A percentile compares a stretch with the other conserved stretches of the same genome.
phyloP scores from a whole-genome alignment of 768 basidiomycete genomes.

The Auricularia sp. region DNA sequence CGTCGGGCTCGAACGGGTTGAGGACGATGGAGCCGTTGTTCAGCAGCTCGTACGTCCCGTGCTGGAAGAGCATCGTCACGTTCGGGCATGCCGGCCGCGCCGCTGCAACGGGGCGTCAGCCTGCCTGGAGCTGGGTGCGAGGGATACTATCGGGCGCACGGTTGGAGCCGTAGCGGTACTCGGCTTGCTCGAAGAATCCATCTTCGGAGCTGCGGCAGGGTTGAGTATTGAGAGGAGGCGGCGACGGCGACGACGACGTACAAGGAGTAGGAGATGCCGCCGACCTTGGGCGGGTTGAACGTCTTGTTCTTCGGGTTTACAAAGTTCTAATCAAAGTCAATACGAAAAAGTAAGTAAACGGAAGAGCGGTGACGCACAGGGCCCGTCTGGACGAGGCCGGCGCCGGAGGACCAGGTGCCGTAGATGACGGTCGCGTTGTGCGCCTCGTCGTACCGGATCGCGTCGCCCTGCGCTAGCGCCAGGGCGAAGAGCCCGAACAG shows the following conservation, averaged over 20 bases:
- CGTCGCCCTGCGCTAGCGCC: neutral
- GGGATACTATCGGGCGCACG: slow-evolving; percentile 36
- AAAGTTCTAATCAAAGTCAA: slow-evolving; percentile 46
- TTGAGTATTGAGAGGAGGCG: too few relatives aligned
- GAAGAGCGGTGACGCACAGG: slow-evolving; percentile 42
- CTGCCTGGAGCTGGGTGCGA: neutral
- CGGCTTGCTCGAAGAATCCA: slow-evolving; percentile 78
- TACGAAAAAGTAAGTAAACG: neutral
- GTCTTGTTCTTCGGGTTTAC: slow-evolving; percentile 72
- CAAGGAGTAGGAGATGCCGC: slow-evolving; percentile 87
- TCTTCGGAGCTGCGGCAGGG: slow-evolving; percentile 18
- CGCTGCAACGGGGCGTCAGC: slow-evolving; percentile 31
- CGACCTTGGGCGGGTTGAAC: slow-evolving; percentile 76
- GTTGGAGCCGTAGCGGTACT: slow-evolving; percentile 83
- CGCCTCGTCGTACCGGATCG: slow-evolving; percentile 9
- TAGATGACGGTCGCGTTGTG: slow-evolving; percentile 55
- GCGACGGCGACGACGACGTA: slow-evolving; percentile 22
- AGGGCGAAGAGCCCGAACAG: neutral
- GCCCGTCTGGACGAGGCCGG: slow-evolving; percentile 67
- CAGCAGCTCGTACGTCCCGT: slow-evolving; percentile 62
- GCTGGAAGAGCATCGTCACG: slow-evolving; percentile 81
- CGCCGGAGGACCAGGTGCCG: slow-evolving; percentile 86
- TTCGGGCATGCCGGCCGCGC: slow-evolving; percentile 81
- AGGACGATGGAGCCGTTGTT: slow-evolving; percentile 74
- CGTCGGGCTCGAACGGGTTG: slow-evolving; percentile 63